Evolutionary conservation across 768 basidiomycete genomes (phyloP).

Genomic region (Dioszegia aurantiaca): DNA sequence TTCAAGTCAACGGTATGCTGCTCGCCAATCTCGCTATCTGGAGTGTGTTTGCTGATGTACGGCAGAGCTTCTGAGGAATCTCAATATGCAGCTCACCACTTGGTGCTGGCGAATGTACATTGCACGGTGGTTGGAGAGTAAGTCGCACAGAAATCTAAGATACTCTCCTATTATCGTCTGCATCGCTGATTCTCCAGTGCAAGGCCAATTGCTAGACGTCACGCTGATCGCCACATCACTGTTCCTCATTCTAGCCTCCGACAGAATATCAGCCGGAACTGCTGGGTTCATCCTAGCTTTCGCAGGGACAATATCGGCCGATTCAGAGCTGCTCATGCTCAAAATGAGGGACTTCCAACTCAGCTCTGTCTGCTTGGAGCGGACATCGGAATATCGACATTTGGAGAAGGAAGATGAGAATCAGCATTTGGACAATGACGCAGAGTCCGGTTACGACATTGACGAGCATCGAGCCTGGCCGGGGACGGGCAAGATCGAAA

Average conservation of each 20-base stretch:
- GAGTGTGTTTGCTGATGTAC: not conserved
- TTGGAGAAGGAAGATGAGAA: constrained; percentile 39
- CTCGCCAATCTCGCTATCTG: too few species aligned
- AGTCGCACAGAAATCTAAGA: too few species aligned
- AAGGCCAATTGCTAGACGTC: constrained; percentile 22
- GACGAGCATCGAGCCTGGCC: constrained; percentile 19
- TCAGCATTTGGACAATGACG: constrained; percentile 12
- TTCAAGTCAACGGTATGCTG: constrained; percentile 19
- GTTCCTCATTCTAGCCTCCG: constrained; percentile 14
- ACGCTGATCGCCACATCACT: constrained; percentile 23
- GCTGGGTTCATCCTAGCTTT: constrained; percentile 39
- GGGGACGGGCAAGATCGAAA: constrained; percentile 11
- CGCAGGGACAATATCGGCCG: constrained; percentile 21
- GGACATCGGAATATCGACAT: constrained; percentile 36
- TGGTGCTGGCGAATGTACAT: constrained; percentile 9
- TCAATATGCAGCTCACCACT: constrained; percentile 4
- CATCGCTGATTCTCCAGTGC: constrained; percentile 13
- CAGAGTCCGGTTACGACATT: not conserved
- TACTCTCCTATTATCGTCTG: not conserved
- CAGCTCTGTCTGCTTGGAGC: constrained; percentile 31
- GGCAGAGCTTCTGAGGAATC: constrained; percentile 2
- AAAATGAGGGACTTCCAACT: constrained; percentile 28
- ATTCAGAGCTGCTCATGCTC: constrained; percentile 22
- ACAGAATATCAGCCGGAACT: constrained; percentile 23
- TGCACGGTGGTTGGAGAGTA: constrained; percentile 4